These are phyloP conservation scores for Triangularia verruculosa DNA, from an alignment of 2,329 filamentous ascomycete genomes.

Conservation along the genomic window DNA sequence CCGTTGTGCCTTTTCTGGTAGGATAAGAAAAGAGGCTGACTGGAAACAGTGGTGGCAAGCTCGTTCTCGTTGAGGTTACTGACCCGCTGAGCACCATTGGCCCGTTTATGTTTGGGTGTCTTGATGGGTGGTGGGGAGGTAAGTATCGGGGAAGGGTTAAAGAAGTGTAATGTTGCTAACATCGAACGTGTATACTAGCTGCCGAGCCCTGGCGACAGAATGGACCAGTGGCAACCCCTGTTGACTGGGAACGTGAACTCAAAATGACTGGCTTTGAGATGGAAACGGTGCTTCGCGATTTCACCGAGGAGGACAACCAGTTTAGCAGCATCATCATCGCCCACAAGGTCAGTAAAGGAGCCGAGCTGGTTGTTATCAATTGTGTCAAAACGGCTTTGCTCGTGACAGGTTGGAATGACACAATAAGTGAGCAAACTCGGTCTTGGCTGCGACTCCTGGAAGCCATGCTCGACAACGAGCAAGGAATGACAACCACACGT, in stretches of 20 bases:
- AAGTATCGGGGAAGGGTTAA: too few relatives aligned
- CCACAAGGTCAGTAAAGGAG: not conserved
- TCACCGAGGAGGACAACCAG: not conserved
- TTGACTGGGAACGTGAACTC: not conserved
- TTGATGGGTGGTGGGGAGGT: not conserved
- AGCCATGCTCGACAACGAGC: too few relatives aligned
- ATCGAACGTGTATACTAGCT: not conserved
- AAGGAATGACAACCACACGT: not conserved
- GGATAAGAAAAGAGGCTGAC: not conserved
- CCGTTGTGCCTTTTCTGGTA: not conserved
- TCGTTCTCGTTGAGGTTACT: constrained; percentile 28
- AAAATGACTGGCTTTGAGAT: not conserved
- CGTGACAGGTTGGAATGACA: not conserved
- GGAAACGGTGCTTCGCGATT: not conserved
- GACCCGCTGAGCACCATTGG: not conserved
- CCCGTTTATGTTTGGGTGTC: not conserved
- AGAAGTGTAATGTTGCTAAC: not conserved
- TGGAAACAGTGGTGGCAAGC: constrained; percentile 33
- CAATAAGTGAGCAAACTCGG: not conserved
- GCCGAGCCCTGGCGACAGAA: not conserved
- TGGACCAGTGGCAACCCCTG: not conserved
- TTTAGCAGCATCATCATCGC: not conserved
- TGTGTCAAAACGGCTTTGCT: not conserved
- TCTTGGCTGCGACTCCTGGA: too few relatives aligned
- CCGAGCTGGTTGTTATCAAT: not conserved